Conservation (phyloP, 306 rosid genomes). For the Adenanthera pavonina region DNA sequence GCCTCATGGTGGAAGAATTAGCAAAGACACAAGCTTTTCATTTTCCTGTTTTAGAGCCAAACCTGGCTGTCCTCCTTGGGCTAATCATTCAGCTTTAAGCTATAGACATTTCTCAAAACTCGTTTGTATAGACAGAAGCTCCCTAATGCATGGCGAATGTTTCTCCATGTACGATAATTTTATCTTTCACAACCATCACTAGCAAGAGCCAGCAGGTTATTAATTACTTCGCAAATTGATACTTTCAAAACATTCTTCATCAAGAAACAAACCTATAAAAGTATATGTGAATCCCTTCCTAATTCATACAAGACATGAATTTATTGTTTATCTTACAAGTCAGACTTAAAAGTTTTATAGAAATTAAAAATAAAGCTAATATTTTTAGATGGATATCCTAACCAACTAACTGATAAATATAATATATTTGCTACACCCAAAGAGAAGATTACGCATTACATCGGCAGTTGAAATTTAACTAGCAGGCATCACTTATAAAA, state of each 20-base stretch:
- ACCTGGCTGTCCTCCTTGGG: background rate
- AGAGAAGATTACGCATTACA: background rate
- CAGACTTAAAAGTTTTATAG: background rate
- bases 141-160: too few relatives aligned
- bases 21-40: background rate
- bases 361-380: background rate
- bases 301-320: background rate
- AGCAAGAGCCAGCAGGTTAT: too few relatives aligned
- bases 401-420: background rate
- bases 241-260: too few relatives aligned
- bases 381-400: background rate
- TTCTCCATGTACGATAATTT: too few relatives aligned
- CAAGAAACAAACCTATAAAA: too few relatives aligned
- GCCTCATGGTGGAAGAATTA: too few relatives aligned
- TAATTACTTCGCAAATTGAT: too few relatives aligned
- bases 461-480: constrained; percentile 19
- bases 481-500: background rate
- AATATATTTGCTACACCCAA: background rate
- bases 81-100: too few relatives aligned
- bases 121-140: too few relatives aligned
- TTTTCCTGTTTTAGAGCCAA: background rate
- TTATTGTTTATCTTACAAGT: too few relatives aligned
- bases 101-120: too few relatives aligned
- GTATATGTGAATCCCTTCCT: background rate
- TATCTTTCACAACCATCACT: too few relatives aligned